phyloP scores from a whole-genome alignment of 371 early-diverging fungal species.

The Fennellomyces sp. region DNA sequence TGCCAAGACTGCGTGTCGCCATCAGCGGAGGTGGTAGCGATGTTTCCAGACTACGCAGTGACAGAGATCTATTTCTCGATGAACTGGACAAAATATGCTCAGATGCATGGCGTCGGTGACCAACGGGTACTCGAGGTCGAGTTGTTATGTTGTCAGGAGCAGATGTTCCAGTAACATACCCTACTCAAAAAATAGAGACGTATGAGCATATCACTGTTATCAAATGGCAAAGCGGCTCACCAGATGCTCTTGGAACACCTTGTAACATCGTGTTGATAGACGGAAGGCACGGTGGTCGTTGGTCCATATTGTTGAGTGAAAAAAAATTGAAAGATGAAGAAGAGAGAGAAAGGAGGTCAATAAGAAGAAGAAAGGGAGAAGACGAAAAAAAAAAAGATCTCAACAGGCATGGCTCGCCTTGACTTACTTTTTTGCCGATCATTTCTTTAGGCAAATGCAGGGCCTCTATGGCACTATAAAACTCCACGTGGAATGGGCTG shows the following conservation, averaged over 20 bases:
- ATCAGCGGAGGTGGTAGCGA: not conserved
- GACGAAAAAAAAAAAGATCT: conserved; percentile 1
- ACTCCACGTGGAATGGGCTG: not conserved
- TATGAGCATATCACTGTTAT: not conserved
- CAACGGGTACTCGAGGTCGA: not conserved
- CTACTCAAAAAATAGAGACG: too few species aligned
- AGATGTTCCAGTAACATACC: too few species aligned
- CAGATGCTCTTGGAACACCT: not conserved
- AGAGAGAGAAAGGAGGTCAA: not conserved
- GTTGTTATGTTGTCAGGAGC: not conserved
- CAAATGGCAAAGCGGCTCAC: not conserved
- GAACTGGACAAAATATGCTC: not conserved
- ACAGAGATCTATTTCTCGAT: not conserved
- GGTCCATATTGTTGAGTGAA: not conserved
- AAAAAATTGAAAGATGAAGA: not conserved
- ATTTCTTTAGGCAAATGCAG: not conserved
- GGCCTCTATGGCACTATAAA: not conserved
- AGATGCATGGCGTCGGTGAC: conserved; percentile 1
- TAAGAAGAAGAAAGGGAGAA: not conserved
- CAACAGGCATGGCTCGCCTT: too few species aligned
- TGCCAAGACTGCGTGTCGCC: not conserved
- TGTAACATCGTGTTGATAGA: conserved; percentile 6
- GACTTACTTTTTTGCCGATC: not conserved
- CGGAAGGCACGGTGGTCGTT: not conserved
- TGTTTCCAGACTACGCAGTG: not conserved